These are phyloP conservation scores for Calvatia gigantea DNA, from an alignment of 768 basidiomycete species.

Conservation along the genomic window DNA sequence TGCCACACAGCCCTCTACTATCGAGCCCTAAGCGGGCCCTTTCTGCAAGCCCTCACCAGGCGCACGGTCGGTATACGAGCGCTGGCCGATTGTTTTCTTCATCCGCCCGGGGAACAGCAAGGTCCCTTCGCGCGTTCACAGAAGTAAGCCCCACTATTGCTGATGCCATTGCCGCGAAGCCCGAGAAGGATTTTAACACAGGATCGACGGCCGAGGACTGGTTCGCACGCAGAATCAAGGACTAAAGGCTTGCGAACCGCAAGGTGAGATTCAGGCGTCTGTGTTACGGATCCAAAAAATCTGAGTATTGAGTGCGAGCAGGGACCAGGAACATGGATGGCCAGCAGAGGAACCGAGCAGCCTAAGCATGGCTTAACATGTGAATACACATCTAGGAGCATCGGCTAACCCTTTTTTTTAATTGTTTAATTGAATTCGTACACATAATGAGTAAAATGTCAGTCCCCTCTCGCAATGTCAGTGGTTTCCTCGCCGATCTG, in stretches of 20 bases:
- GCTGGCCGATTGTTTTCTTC: slow-evolving; percentile 64
- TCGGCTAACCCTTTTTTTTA: too few species aligned
- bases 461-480: too few species aligned
- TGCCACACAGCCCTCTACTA: neutral
- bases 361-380: too few species aligned
- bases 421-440: too few species aligned
- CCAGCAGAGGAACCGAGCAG: too few species aligned
- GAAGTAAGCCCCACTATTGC: neutral
- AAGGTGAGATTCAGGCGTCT: too few species aligned
- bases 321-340: too few species aligned
- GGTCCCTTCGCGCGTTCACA: neutral
- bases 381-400: too few species aligned
- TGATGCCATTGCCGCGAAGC: slow-evolving; percentile 10
- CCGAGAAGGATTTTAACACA: slow-evolving; percentile 36
- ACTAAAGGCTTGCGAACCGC: slow-evolving; percentile 40
- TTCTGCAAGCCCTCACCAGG: slow-evolving; percentile 43
- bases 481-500: too few species aligned
- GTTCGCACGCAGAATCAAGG: slow-evolving; percentile 39
- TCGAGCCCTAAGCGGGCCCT: neutral
- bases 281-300: too few species aligned
- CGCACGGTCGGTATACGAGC: slow-evolving; percentile 39
- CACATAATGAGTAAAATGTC: too few species aligned
- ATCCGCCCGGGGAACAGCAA: slow-evolving; percentile 45
- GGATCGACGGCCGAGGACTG: slow-evolving; percentile 35
- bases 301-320: too few species aligned